phyloP scores from a whole-genome alignment of 2,329 filamentous ascomycete genomes.

The Raffaelea ambrosiae region DNA sequence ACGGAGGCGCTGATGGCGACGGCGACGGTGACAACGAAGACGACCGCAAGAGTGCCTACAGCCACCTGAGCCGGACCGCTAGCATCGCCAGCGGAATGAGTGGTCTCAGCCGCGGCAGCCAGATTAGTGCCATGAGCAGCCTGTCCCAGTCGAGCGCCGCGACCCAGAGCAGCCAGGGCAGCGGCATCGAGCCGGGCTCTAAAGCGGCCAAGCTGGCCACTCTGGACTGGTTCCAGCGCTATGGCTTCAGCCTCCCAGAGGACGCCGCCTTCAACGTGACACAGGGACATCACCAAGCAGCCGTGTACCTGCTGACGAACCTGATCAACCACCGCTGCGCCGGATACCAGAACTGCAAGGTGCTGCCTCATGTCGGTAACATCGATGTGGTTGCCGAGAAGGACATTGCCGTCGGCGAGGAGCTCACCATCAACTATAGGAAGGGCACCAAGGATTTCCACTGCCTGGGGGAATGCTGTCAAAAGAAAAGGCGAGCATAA shows the following conservation, averaged over 20 bases:
- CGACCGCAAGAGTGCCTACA: not conserved
- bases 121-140: not conserved
- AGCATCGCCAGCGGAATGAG: not conserved
- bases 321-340: conserved; percentile 26
- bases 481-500: not conserved
- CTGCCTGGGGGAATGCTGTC: conserved; percentile 19
- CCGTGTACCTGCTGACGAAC: conserved; percentile 14
- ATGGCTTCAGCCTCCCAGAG: conserved; percentile 14
- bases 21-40: not conserved
- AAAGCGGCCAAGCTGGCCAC: conserved; percentile 7
- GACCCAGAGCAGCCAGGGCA: not conserved
- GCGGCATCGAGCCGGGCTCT: not conserved
- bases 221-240: conserved; percentile 13
- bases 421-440: conserved; percentile 29
- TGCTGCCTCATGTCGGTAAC: conserved; percentile 14
- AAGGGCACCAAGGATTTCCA: conserved; percentile 17
- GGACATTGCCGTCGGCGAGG: conserved; percentile 20
- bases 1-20: not conserved
- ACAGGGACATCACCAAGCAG: conserved; percentile 9
- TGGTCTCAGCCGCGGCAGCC: not conserved
- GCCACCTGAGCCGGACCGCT: not conserved
- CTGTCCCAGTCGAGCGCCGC: not conserved
- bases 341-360: conserved; percentile 18
- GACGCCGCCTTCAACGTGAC: conserved; percentile 8
- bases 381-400: conserved; percentile 16